Conservation (phyloP, 1,139 yeast genomes). For the Suhomyces terraborum region DNA sequence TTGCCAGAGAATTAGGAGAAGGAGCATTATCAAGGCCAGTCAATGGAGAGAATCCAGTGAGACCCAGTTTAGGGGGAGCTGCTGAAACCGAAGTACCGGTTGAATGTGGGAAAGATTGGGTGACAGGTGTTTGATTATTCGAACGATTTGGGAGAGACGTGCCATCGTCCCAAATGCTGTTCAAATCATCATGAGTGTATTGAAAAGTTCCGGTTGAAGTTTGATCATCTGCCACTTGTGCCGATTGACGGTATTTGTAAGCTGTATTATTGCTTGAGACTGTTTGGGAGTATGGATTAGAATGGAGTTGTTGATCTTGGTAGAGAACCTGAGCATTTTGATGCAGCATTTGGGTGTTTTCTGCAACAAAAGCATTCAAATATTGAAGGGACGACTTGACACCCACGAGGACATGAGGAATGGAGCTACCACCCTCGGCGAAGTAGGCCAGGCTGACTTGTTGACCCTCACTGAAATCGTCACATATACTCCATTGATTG, state of each 20-base stretch:
- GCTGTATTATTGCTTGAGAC: conserved; percentile 14
- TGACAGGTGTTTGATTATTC: conserved; percentile 15
- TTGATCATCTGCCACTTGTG: conserved; percentile 19
- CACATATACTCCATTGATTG: conserved; percentile 82
- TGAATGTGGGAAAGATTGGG: conserved; percentile 9
- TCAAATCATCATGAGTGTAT: conserved; percentile 23
- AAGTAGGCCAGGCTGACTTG: conserved; percentile 69
- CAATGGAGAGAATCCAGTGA: conserved; percentile 27
- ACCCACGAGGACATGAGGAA: conserved; percentile 60
- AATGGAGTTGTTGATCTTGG: conserved; percentile 9
- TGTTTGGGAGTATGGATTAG: conserved; percentile 17
- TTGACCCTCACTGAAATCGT: conserved; percentile 79
- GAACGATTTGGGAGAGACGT: conserved; percentile 14
- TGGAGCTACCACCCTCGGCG: conserved; percentile 52
- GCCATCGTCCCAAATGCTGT: conserved; percentile 27
- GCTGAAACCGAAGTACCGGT: conserved; percentile 13
- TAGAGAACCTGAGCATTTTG: conserved; percentile 1
- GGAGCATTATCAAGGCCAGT: conserved; percentile 29
- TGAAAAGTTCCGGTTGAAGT: conserved; percentile 21
- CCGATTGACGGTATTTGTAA: conserved; percentile 18
- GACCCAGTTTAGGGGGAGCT: conserved; percentile 11
- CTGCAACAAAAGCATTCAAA: conserved; percentile 56
- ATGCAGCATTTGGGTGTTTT: conserved; percentile 27
- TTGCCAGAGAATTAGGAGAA: conserved; percentile 23
- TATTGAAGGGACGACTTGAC: conserved; percentile 52